Conservation (phyloP, 1,284 basidiomycete species). For the Volvariella surrecta region DNA sequence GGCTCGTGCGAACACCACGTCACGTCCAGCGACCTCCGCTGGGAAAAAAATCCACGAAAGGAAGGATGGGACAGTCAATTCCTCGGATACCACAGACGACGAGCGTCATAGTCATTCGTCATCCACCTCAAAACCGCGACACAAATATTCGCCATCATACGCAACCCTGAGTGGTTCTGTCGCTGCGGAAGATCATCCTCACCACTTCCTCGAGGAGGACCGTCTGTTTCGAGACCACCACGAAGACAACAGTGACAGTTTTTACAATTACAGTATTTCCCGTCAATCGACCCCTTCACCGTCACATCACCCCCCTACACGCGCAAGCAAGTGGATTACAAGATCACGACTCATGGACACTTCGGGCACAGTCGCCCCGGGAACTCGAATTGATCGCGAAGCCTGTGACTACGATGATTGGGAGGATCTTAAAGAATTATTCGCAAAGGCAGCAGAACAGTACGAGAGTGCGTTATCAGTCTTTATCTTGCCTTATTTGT, state of each 20-base stretch:
- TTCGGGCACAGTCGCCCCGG: conserved; percentile 22
- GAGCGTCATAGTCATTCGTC: conserved; percentile 11
- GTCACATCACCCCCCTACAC: conserved; percentile 7
- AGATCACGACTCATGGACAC: conserved; percentile 32
- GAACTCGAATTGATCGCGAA: conserved; percentile 12
- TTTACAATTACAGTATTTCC: conserved; percentile 25
- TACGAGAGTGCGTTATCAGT: conserved; percentile 42
- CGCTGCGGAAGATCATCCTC: not conserved
- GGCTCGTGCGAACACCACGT: conserved; percentile 29
- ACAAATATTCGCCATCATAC: not conserved
- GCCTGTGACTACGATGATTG: conserved; percentile 45
- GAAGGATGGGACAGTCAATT: conserved; percentile 10
- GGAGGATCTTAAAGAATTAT: conserved; percentile 57
- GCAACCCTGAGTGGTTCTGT: too few relatives aligned
- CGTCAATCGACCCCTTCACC: conserved; percentile 15
- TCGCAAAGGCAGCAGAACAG: conserved; percentile 42
- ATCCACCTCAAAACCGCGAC: not conserved
- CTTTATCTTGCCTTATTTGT: too few relatives aligned
- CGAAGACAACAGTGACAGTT: conserved; percentile 24
- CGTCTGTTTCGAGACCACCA: conserved; percentile 11
- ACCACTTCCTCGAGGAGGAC: not conserved
- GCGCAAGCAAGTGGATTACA: conserved; percentile 21
- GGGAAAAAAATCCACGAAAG: conserved; percentile 16
- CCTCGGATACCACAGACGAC: conserved; percentile 16
- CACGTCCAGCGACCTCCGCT: conserved; percentile 6